These are phyloP conservation scores for Rhizopogon vesiculosus DNA, from an alignment of 768 basidiomycete genomes.

Conservation along the genomic window DNA sequence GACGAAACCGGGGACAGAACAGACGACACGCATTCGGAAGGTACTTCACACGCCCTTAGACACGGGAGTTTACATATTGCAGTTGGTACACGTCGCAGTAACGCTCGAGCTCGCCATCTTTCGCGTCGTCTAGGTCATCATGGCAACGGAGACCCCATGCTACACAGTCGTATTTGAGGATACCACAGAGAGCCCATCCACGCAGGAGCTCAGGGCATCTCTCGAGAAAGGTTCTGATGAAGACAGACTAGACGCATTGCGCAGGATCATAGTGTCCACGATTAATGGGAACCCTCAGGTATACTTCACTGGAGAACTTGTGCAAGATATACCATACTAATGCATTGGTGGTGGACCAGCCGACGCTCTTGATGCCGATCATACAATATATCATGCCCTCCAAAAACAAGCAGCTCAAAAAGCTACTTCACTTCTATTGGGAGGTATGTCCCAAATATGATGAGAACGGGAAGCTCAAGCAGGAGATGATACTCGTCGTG, in stretches of 20 bases:
- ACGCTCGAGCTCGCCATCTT: not conserved
- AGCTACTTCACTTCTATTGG: constrained; percentile 93
- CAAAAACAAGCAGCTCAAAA: constrained; percentile 95
- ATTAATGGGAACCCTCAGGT: constrained; percentile 95
- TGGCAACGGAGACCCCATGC: constrained; percentile 57
- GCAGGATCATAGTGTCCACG: constrained; percentile 88
- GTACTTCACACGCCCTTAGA: constrained; percentile 16
- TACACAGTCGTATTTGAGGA: constrained; percentile 80
- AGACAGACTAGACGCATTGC: constrained; percentile 93
- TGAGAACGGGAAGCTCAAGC: constrained; percentile 94
- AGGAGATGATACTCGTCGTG: constrained; percentile 99
- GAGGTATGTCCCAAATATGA: constrained; percentile 98
- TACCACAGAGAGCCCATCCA: constrained; percentile 68
- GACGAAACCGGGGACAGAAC: constrained; percentile 19
- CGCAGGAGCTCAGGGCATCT: constrained; percentile 72
- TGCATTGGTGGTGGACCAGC: constrained; percentile 38
- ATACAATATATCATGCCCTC: constrained; percentile 98
- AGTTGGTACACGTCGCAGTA: not conserved
- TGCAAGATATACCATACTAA: not conserved
- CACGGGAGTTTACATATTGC: not conserved
- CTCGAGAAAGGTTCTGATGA: constrained; percentile 97
- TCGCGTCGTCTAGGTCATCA: constrained; percentile 4
- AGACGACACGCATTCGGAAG: constrained; percentile 4
- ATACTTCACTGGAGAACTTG: constrained; percentile 18
- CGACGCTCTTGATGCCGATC: constrained; percentile 93